Evolutionary conservation across 2,329 filamentous ascomycete species (phyloP).

Genomic region (Pseudocercospora fuligena): DNA sequence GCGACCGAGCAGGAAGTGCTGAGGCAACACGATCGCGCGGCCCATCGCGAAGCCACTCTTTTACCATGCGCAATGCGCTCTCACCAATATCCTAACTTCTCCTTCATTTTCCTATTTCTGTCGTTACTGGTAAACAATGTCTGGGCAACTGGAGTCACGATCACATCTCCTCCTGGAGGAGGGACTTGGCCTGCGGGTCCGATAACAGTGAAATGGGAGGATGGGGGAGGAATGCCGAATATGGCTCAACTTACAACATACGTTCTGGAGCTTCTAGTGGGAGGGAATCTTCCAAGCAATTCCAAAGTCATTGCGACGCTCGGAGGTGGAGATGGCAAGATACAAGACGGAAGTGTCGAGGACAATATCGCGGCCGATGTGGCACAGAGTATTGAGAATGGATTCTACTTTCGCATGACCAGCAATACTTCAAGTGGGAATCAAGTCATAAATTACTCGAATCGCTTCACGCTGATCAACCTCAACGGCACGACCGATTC

Average conservation of each 20-base stretch:
- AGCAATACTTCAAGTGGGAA: slow-evolving; percentile 27
- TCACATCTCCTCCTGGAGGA: slow-evolving; percentile 27
- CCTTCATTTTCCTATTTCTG: slow-evolving; percentile 23
- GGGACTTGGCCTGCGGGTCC: slow-evolving; percentile 27
- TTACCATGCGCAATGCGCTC: slow-evolving; percentile 19
- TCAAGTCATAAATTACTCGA: slow-evolving; percentile 62
- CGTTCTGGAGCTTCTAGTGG: slow-evolving; percentile 26
- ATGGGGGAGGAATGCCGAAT: slow-evolving; percentile 26
- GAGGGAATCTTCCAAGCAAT: slow-evolving; percentile 27
- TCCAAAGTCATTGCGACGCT: slow-evolving; percentile 28
- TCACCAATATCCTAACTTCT: slow-evolving; percentile 14
- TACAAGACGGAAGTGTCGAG: slow-evolving; percentile 18
- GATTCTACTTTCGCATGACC: slow-evolving; percentile 32
- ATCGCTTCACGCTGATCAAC: slow-evolving; percentile 64
- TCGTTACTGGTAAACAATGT: slow-evolving; percentile 22
- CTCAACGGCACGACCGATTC: slow-evolving; percentile 65
- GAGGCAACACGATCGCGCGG: background rate
- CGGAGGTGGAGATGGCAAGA: slow-evolving; percentile 17
- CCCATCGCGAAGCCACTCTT: slow-evolving; percentile 13
- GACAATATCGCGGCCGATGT: slow-evolving; percentile 25
- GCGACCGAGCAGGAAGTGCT: background rate
- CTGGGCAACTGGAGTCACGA: slow-evolving; percentile 23
- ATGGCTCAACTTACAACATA: slow-evolving; percentile 26
- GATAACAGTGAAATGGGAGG: slow-evolving; percentile 28
- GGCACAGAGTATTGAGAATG: slow-evolving; percentile 30